Evolutionary conservation across 768 basidiomycete genomes (phyloP).

Genomic region (Amanita rimosa): DNA sequence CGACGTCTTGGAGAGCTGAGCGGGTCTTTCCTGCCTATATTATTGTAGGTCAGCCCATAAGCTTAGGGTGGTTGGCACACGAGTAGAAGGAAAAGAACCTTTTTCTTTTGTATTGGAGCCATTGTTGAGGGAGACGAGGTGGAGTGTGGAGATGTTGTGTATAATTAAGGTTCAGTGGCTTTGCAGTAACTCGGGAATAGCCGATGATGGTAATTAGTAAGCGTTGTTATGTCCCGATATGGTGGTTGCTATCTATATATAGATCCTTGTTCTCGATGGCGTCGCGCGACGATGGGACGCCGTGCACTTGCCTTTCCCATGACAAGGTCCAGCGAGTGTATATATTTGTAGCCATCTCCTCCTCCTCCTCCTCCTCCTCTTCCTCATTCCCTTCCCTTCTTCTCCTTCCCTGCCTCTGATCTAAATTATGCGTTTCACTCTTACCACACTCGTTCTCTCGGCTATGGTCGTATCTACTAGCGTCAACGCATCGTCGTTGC

Average conservation of each 20-base stretch:
- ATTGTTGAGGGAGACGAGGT: constrained; percentile 20
- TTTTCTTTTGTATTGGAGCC: constrained; percentile 43
- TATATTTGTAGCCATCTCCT: no score
- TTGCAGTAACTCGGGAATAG: constrained; percentile 19
- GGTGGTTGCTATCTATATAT: no score
- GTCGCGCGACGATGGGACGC: background rate
- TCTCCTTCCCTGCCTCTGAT: background rate
- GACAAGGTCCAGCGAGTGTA: no score
- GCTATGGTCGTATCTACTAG: constrained; percentile 28
- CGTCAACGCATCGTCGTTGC: constrained; percentile 17
- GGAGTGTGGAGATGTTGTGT: constrained; percentile 26
- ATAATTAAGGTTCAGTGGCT: constrained; percentile 54
- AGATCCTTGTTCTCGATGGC: no score
- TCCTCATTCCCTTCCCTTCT: background rate
- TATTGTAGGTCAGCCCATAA: background rate
- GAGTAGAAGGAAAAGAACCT: constrained; percentile 18
- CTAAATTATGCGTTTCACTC: constrained; percentile 30
- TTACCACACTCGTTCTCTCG: constrained; percentile 26
- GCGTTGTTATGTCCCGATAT: background rate
- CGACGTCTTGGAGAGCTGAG: constrained; percentile 96
- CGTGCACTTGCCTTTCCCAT: background rate
- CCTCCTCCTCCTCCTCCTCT: background rate
- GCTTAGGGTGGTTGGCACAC: background rate
- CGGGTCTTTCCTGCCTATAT: constrained; percentile 73
- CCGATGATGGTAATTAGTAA: constrained; percentile 13